A percentile compares a stretch with the other conserved stretches of the same genome.
These are phyloP conservation scores for Discostella stelligeroides DNA, from an alignment of 108 stramenopile species.

Conservation along the genomic window DNA sequence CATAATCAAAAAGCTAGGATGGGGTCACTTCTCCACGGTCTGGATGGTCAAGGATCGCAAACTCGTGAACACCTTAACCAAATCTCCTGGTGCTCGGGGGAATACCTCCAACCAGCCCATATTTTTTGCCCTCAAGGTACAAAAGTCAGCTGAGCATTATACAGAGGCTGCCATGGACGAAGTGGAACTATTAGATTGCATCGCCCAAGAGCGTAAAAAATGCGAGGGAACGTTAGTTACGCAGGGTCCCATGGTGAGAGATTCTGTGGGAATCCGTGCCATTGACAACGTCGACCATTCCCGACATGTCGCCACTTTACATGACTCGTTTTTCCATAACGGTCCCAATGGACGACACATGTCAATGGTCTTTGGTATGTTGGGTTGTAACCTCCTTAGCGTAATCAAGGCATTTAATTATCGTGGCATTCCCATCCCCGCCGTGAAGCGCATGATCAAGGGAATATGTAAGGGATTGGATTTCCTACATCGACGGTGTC, in stretches of 20 bases:
- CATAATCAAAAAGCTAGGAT: conserved; percentile 97
- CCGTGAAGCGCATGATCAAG: conserved; percentile 88
- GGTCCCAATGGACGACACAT: conserved; percentile 97
- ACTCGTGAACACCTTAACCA: conserved; percentile 33
- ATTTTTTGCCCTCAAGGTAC: conserved; percentile 95
- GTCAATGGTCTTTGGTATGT: conserved; percentile 98
- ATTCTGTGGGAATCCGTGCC: conserved; percentile 50
- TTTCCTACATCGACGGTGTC: conserved; percentile 92
- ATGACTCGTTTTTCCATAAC: conserved; percentile 94
- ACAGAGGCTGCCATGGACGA: conserved; percentile 98
- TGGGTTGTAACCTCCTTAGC: conserved; percentile 93
- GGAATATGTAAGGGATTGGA: conserved; percentile 93
- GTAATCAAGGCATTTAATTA: conserved; percentile 97
- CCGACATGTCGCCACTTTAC: conserved; percentile 81
- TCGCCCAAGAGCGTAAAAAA: conserved; percentile 72
- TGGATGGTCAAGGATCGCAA: conserved; percentile 91
- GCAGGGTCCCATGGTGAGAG: conserved; percentile 51
- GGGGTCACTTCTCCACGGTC: conserved; percentile 99
- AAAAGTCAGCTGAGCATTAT: conserved; percentile 97
- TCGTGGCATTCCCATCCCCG: conserved; percentile 91
- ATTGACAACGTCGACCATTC: conserved; percentile 70
- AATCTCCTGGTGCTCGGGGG: conserved; percentile 13
- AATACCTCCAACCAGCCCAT: conserved; percentile 26
- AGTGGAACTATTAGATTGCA: conserved; percentile 91
- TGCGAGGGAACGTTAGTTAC: conserved; percentile 47